Conservation (phyloP, 768 basidiomycete species). For the Pleurotus giganteus region DNA sequence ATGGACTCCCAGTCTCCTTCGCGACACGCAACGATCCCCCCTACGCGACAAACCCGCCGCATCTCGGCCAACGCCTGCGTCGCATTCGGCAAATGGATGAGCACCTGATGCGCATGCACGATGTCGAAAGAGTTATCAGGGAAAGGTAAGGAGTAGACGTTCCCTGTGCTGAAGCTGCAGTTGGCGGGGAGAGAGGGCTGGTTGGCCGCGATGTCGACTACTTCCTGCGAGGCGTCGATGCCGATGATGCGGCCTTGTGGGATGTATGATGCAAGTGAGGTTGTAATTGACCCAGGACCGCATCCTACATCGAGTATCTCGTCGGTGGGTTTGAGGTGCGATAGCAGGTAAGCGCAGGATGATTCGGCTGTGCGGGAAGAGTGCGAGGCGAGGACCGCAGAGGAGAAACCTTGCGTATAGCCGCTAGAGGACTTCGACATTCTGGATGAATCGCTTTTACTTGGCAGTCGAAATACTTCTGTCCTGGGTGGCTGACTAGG, state of each 20-base stretch:
- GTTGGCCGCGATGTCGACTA: constrained; percentile 33
- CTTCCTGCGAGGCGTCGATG: constrained; percentile 33
- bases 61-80: constrained; percentile 42
- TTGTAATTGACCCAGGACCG: constrained; percentile 51
- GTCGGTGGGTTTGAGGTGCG: constrained; percentile 2
- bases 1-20: constrained; percentile 34
- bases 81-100: constrained; percentile 45
- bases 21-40: constrained; percentile 43
- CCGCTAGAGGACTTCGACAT: not conserved
- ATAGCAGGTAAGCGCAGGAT: not conserved
- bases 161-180: constrained; percentile 36
- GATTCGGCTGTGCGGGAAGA: constrained; percentile 1
- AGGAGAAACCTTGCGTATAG: constrained; percentile 6
- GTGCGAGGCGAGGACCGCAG: constrained; percentile 4
- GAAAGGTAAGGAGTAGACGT: constrained; percentile 33
- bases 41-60: constrained; percentile 42
- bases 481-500: too few species aligned
- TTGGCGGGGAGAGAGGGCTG: constrained; percentile 29
- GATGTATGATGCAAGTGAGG: constrained; percentile 37
- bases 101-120: constrained; percentile 48
- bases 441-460: too few species aligned
- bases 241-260: constrained; percentile 41
- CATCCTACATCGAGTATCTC: constrained; percentile 50
- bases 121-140: constrained; percentile 45
- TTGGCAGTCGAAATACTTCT: too few species aligned